These are phyloP conservation scores for Candida berthetii DNA, from an alignment of 805 yeast genomes.

Conservation along the genomic window DNA sequence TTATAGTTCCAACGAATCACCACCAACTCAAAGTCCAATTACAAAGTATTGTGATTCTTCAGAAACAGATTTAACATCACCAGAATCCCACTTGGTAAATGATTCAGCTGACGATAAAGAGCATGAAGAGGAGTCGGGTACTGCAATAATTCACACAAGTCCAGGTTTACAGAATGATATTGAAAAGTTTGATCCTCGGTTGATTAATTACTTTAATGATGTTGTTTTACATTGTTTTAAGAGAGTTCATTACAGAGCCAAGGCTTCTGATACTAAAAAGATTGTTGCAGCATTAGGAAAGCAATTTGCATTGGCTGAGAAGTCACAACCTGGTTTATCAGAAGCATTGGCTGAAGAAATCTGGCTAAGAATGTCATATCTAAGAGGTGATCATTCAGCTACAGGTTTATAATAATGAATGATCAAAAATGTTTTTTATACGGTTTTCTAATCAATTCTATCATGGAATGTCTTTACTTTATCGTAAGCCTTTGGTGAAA, in stretches of 20 bases:
- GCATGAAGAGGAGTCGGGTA: neutral
- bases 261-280: conserved; percentile 37
- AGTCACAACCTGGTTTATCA: conserved; percentile 53
- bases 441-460: too few species aligned
- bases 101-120: too few species aligned
- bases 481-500: too few species aligned
- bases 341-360: conserved; percentile 66
- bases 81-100: conserved; percentile 2
- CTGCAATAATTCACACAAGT: too few species aligned
- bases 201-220: conserved; percentile 31
- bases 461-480: too few species aligned
- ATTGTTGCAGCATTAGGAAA: conserved; percentile 38
- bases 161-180: too few species aligned
- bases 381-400: conserved; percentile 5
- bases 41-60: conserved; percentile 6
- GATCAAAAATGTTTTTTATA: too few species aligned
- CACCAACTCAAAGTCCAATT: conserved; percentile 11
- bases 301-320: conserved; percentile 39
- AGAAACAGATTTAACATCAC: conserved; percentile 16
- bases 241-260: conserved; percentile 46
- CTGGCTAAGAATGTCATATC: conserved; percentile 25
- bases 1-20: conserved; percentile 3
- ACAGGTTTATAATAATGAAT: too few species aligned
- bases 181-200: neutral
- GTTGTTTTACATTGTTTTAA: conserved; percentile 38